Evolutionary conservation across 345 rosid genomes (phyloP), one percentile per base, ranked within the genome.

Genomic region (Litchi chinensis): DNA sequence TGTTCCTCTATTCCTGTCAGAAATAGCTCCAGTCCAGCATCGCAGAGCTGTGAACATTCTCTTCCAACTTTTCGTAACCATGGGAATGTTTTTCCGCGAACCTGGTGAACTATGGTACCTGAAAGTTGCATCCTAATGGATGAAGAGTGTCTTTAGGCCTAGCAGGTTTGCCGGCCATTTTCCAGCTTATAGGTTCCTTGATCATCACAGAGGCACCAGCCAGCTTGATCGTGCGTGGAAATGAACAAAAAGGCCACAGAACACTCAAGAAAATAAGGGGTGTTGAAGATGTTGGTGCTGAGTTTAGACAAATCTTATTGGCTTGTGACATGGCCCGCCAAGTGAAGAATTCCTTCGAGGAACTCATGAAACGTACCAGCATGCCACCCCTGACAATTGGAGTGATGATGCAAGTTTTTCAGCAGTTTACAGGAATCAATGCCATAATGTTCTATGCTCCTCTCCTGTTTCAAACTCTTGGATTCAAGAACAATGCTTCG

Each of bases 341-440:
- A 70, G 88, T 88, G 44, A 90, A 85, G 68, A 67, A 82, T 16
- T 88, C 91, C 0, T 87, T 62, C 71, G 77, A 59, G 68, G 44
- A 82, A 65, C 88, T 91, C 24, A 75, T 90, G 82, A 85, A 79
- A 43, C 78, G 76, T 0, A 71, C 86, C 10, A 91, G 90, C 82
- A 75, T 80, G 59, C 93, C 95, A 7, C 95, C 89, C 6, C 77
- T 89, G 7, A 65, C 89, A 11, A 89, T 89, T 5, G 93, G 86
- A 22, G 76, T 89, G 62, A 10, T 77, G 84, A 73, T 91, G 5
- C 94, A 88, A 77, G 67, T 89, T 16, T 93, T 91, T 48, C 94
- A 87, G 75, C 93, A 91, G 21, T 87, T 91, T 44, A 91, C 93
- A 1, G 89, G 94, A 56, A 93, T 91, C 76, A 91, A 90, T 39